These are phyloP conservation scores for Zhuliangozyma parablackwelliae DNA, from an alignment of 1,139 yeast species.

Conservation along the genomic window DNA sequence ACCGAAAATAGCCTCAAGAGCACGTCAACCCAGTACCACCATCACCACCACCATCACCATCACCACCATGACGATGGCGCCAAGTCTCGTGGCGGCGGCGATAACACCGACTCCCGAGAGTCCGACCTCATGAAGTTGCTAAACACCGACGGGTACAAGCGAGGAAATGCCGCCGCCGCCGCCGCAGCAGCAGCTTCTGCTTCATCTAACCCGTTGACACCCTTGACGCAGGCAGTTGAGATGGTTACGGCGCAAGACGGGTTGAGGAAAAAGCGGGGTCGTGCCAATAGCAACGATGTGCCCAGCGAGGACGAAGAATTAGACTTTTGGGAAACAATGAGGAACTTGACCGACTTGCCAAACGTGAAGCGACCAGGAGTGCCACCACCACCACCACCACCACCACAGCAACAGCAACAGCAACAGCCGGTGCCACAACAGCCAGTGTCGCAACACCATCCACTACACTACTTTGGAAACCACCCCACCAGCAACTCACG, in stretches of 20 bases:
- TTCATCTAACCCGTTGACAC: conserved; percentile 28
- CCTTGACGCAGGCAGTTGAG: conserved; percentile 43
- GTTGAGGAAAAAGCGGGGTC: neutral
- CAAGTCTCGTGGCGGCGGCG: neutral
- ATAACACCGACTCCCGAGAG: conserved; percentile 19
- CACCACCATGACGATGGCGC: conserved; percentile 14
- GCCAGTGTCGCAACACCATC: conserved; percentile 50
- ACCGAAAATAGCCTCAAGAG: conserved; percentile 20
- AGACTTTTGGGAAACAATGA: conserved; percentile 70
- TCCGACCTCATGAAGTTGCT: conserved; percentile 40
- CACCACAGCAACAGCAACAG: conserved; percentile 9
- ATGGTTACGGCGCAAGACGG: conserved; percentile 33
- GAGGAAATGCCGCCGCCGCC: too few species aligned
- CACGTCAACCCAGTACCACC: conserved; percentile 15
- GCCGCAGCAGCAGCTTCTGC: conserved; percentile 3
- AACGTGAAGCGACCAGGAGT: conserved; percentile 2
- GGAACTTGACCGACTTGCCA: conserved; percentile 40
- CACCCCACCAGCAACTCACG: conserved; percentile 4
- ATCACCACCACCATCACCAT: conserved; percentile 29
- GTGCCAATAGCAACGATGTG: conserved; percentile 13
- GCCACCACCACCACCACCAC: conserved; percentile 9
- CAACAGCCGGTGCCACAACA: conserved; percentile 4
- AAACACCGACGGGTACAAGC: conserved; percentile 15
- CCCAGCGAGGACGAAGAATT: conserved; percentile 27
- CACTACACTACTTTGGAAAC: conserved; percentile 15